Evolutionary conservation across 495 filamentous ascomycete genomes (phyloP).

Genomic region (Aspergillus coremiiformis): DNA sequence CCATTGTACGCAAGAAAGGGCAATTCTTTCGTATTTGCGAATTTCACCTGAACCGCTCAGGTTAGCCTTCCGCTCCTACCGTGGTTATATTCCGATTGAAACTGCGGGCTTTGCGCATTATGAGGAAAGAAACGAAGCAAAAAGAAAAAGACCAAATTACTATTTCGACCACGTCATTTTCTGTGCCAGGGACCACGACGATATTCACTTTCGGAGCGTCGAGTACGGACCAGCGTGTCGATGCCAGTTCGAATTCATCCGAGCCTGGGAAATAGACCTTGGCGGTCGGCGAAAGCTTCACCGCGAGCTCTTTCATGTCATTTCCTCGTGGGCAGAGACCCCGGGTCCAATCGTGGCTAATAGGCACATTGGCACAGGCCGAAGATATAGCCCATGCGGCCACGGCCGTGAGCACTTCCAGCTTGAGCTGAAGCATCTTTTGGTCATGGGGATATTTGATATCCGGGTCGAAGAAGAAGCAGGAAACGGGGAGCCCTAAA

Average conservation of each 20-base stretch:
- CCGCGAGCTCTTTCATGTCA: constrained; percentile 13
- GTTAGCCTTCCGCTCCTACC: neutral
- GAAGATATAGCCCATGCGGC: constrained; percentile 19
- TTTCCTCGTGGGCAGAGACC: constrained; percentile 8
- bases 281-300: constrained; percentile 34
- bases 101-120: neutral
- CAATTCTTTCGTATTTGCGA: constrained; percentile 35
- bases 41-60: constrained; percentile 30
- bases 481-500: neutral
- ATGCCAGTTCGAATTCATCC: constrained; percentile 30
- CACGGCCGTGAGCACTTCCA: constrained; percentile 16
- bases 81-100: neutral
- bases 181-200: constrained; percentile 42
- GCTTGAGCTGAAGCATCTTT: constrained; percentile 21
- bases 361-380: constrained; percentile 7
- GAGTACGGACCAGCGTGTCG: constrained; percentile 36
- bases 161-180: constrained; percentile 44
- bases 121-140: neutral
- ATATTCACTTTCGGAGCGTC: constrained; percentile 36
- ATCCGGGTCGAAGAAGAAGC: neutral
- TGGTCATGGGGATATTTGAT: constrained; percentile 6
- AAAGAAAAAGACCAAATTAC: constrained; percentile 23
- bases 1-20: constrained; percentile 46
- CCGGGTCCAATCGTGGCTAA: neutral
- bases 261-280: constrained; percentile 40